A percentile compares a stretch with the other conserved stretches of the same genome.
phyloP scores from a whole-genome alignment of 495 filamentous ascomycete species.

The Neurospora sp. region DNA sequence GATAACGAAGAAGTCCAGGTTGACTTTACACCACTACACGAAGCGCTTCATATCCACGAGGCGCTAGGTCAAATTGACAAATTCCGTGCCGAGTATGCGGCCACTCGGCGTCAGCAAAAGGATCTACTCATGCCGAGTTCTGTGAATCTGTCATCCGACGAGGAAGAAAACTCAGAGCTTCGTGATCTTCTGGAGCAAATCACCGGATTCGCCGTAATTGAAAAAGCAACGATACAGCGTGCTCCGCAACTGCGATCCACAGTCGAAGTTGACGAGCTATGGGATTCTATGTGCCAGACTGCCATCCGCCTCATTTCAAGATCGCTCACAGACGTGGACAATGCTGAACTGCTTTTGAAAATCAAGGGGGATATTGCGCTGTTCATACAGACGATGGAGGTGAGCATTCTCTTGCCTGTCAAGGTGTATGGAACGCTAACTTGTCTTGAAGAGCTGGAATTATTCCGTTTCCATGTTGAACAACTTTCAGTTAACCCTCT shows the following conservation, averaged over 20 bases:
- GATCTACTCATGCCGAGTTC: slow-evolving; percentile 72
- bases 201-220: slow-evolving; percentile 93
- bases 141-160: slow-evolving; percentile 65
- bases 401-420: slow-evolving; percentile 20
- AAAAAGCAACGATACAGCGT: slow-evolving; percentile 84
- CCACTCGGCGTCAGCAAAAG: slow-evolving; percentile 81
- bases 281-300: slow-evolving; percentile 94
- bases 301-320: slow-evolving; percentile 70
- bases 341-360: slow-evolving; percentile 76
- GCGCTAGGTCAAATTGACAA: slow-evolving; percentile 86
- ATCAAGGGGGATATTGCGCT: slow-evolving; percentile 86
- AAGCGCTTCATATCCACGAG: slow-evolving; percentile 94
- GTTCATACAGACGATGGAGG: slow-evolving; percentile 97
- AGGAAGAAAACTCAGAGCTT: slow-evolving; percentile 48
- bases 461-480: slow-evolving; percentile 78
- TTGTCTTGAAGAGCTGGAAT: slow-evolving; percentile 57
- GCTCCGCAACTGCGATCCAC: slow-evolving; percentile 70
- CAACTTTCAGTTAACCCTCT: slow-evolving; percentile 71
- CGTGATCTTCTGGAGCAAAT: slow-evolving; percentile 86
- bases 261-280: slow-evolving; percentile 90
- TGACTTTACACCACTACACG: slow-evolving; percentile 89
- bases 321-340: slow-evolving; percentile 64
- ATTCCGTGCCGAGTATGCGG: slow-evolving; percentile 82
- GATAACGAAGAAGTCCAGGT: slow-evolving; percentile 90
- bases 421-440: slow-evolving; percentile 4